Percentiles rank a stretch among this genome's conserved stretches.
Evolutionary conservation across 169 alveolate species (phyloP).

Genomic region (Amoebophrya sp.): DNA sequence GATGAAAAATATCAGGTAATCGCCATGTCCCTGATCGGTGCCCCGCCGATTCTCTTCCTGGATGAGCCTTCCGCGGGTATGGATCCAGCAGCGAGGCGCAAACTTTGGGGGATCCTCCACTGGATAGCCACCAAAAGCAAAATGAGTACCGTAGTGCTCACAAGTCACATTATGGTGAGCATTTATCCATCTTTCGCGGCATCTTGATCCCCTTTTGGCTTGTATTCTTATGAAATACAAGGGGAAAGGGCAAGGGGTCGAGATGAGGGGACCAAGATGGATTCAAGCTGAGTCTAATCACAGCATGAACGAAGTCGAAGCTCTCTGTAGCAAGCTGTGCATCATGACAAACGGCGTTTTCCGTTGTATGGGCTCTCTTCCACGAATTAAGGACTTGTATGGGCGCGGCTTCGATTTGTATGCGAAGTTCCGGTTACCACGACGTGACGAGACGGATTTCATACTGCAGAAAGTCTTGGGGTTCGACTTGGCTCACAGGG

Average conservation of each 20-base stretch:
- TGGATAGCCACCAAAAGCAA: background rate
- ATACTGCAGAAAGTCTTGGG: too few relatives aligned
- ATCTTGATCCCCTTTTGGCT: too few relatives aligned
- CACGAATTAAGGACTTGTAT: background rate
- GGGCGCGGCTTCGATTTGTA: background rate
- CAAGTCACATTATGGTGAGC: background rate
- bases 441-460: too few relatives aligned
- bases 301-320: background rate
- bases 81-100: conserved; percentile 79
- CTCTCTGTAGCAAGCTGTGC: background rate
- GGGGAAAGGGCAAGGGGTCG: too few relatives aligned
- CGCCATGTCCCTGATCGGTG: conserved; percentile 74
- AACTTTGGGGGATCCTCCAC: conserved; percentile 61
- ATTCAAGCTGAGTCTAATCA: too few relatives aligned
- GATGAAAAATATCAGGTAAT: too few relatives aligned
- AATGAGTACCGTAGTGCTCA: background rate
- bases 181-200: too few relatives aligned
- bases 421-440: too few relatives aligned
- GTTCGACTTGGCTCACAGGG: too few relatives aligned
- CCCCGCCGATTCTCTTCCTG: conserved; percentile 70
- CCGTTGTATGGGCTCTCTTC: background rate
- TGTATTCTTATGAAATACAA: too few relatives aligned
- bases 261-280: too few relatives aligned
- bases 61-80: conserved; percentile 83
- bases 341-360: background rate